Conservation (phyloP, 805 yeast species). For the Torulaspora gathmanii region DNA sequence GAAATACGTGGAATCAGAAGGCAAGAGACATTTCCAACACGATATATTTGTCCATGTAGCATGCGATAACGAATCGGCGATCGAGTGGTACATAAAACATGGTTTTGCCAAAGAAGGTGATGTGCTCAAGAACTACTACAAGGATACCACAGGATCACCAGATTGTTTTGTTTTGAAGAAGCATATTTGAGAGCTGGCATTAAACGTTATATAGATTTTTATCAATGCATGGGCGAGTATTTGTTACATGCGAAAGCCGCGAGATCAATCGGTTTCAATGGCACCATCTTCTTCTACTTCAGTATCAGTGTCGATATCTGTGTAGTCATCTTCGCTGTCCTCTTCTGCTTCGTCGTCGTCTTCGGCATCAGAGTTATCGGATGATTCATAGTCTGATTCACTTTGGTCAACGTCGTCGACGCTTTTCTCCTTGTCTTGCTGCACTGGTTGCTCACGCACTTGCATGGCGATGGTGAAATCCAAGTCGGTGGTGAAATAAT, state of each 20-base stretch:
- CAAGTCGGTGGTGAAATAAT: constrained; percentile 78
- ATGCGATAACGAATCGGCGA: constrained; percentile 39
- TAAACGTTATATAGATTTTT: constrained; percentile 4
- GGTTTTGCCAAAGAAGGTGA: constrained; percentile 45
- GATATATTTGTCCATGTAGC: constrained; percentile 51
- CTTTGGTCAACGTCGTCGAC: constrained; percentile 55
- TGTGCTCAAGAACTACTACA: constrained; percentile 43
- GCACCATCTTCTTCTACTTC: constrained; percentile 31
- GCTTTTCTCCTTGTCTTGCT: constrained; percentile 24
- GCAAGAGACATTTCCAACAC: constrained; percentile 42
- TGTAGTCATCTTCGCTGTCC: constrained; percentile 32
- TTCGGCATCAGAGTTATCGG: constrained; percentile 59
- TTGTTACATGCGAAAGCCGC: constrained; percentile 2
- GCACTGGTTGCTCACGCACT: constrained; percentile 54
- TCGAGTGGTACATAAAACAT: constrained; percentile 48
- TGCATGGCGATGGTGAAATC: constrained; percentile 65
- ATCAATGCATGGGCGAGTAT: constrained; percentile 8
- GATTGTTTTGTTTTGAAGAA: constrained; percentile 24
- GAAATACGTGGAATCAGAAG: constrained; percentile 51
- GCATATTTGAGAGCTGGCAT: constrained; percentile 2
- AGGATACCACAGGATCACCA: constrained; percentile 21
- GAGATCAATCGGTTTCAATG: constrained; percentile 9
- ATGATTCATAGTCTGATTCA: constrained; percentile 39
- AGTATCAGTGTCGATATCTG: constrained; percentile 37
- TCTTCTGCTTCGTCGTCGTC: constrained; percentile 60